Evolutionary conservation across 192 early-diverging fungal genomes (phyloP), one percentile per base, ranked within the genome.

Genomic region (Funneliformis geosporum): DNA sequence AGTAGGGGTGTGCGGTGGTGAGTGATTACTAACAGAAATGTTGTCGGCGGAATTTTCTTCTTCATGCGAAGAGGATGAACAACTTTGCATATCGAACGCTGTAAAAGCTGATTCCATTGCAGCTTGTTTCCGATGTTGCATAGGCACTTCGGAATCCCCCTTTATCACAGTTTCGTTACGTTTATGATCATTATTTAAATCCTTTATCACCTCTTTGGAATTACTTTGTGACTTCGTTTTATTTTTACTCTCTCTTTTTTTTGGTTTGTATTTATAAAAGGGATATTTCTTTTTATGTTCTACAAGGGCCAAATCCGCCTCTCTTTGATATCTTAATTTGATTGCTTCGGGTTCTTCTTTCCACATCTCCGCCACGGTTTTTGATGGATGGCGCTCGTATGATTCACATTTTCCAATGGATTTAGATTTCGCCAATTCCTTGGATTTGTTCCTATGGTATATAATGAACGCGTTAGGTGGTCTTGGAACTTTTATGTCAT

Each of bases 381-480:
- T 78, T 21, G 76, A 78, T 9, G 76, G 76, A 67, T 78, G 76
- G 18, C 76, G 76, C 21, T 47, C 76, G 55, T 78, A 44, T 0
- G 75, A 44, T 25, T 28, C 28, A 44, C 11, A 5, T 40, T 14
- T n/a, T 59, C 18, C 50, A 14, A 40, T 62, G 18, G 73, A 40
- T 23, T 78, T 78, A 39, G 47, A 44, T 65, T 47, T 42, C 21
- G 76, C 76, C 18, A 78, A 61, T 67, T 78, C 76, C 16, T 67
- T 78, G 21, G 76, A 78, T 62, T 78, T 78, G 23, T 43, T 78
- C 67, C 76, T 25, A 33, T 78, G 76, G 67, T 78, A 78, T 10
- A 78, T 78, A n/a, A 78, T 78, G 76, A 78, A 78, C 16, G 76
- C 76, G 38, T 78, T 78, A 0, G 76, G 76, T 67, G 76, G 76